Base-by-base conservation (phyloP, 441 rosid genomes). In the Pelargonium fulgidum region DNA sequence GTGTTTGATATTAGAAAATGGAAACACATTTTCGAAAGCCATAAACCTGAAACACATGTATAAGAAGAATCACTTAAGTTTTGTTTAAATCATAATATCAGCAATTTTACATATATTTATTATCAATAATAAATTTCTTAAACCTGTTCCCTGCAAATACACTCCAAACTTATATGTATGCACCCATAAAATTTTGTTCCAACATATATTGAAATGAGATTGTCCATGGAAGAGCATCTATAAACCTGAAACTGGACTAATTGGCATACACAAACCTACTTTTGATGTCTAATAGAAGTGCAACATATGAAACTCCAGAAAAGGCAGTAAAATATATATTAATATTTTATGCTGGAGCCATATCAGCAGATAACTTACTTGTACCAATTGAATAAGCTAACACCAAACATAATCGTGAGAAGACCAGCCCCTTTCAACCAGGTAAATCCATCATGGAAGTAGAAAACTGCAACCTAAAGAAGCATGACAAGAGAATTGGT, bases 301-400 rank as follows among this genome's bases (percentile, higher is more conserved):
- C 33, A 58, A 56, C 33, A 44, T 6, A 68, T 10, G 16, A 56
- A 14, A 17, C 3, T 26, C 33, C 33, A 6, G 29, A 3, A 33
- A 7, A 24, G 52, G 19, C 14, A 8, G 56, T 26, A 56, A 24
- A 58, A 33, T 24, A 17, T 14, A 13, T 26, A 29, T 3, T 26
- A 62, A 9, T 22, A 61, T 61, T 26, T 8, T 12, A 20, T 8
- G 48, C 26, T 62, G 52, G 42, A 54, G 67, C 20, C 14, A 47
- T 0, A 69, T n/a, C 61, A 72, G 69, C 5, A 2, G 2, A 64
- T 64, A 56, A 90, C 99, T 92, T 87, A 94, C 99, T 90, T 94
- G 96, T 85, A 94, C 98, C 89, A 92, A 69, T 94, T 94, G 86
- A 91, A 94, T 73, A 94, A 83, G 79, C 97, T 77, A 75, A 94